Conservation (phyloP, 148 eudicot genomes). For the Dysphania ambrosioides region DNA sequence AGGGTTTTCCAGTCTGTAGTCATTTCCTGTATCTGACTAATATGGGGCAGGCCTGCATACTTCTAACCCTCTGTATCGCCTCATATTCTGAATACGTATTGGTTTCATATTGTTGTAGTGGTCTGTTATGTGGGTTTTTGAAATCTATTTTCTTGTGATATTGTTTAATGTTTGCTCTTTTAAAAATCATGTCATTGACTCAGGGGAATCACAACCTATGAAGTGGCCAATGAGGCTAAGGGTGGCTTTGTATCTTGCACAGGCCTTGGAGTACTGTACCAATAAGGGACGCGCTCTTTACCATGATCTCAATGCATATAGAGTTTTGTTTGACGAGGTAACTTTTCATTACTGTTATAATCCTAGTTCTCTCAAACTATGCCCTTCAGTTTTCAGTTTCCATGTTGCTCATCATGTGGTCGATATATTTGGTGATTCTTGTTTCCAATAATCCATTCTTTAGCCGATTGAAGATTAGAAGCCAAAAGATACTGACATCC, state of each 20-base stretch:
- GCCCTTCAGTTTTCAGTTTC: neutral
- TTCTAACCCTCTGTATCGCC: neutral
- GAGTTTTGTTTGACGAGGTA: conserved; percentile 91
- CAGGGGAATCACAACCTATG: conserved; percentile 96
- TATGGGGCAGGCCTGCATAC: neutral
- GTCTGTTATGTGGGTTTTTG: neutral
- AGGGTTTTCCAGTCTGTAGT: neutral
- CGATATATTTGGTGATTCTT: neutral
- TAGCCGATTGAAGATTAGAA: neutral
- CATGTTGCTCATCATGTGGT: neutral
- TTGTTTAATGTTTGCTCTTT: neutral
- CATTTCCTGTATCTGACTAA: neutral
- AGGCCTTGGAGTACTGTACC: conserved; percentile 92
- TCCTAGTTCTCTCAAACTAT: neutral
- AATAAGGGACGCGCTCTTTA: conserved; percentile 84
- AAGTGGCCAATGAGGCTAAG: conserved; percentile 96
- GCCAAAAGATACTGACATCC: neutral
- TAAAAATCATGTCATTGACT: conserved; percentile 16
- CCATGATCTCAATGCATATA: conserved; percentile 96
- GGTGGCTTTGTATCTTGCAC: conserved; percentile 86
- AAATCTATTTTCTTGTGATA: neutral
- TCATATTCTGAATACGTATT: neutral
- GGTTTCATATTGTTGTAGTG: neutral
- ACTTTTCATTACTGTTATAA: conserved; percentile 24
- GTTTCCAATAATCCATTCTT: neutral